Base-by-base conservation (phyloP, 208 protist genomes). In the Crithidia acanthocephali region DNA sequence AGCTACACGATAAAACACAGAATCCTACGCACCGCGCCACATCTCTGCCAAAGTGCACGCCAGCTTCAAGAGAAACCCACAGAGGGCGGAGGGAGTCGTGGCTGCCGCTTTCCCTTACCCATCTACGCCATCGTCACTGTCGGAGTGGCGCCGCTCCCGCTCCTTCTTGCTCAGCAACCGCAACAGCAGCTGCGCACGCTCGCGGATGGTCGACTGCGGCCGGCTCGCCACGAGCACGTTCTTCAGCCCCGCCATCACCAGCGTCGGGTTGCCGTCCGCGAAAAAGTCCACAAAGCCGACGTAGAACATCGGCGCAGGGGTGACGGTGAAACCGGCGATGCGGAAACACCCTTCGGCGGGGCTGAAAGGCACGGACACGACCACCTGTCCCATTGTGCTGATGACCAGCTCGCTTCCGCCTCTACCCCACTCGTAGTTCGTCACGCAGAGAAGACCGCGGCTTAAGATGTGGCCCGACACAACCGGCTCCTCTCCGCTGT, bases 231-330 rank as follows among this genome's bases (percentile, higher is more conserved):
- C 79, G 23, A 94, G 68, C 60, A 96, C 86, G 35, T 84, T 85
- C n/a, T 87, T 72, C 50, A 80, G 70, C 27, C 91, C 81, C 27
- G 88, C 86, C 80, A 93, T 91, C 35, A 96, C 81, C 33, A 96
- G 25, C 18, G 86, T 80, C 28, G 73, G 56, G 30, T 73, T 79
- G 45, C 87, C 87, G 28, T 76, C 84, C 20, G 82, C 78, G 62
- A 90, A 94, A 32, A 91, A 87, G 64, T 96, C 88, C 11, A 90
- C 81, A 72, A 92, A 86, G 10, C 78, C 81, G 8, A 93, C 78
- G 64, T 84, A 92, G 67, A 87, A 85, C 88, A 96, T 92, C 30
- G 87, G 80, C 30, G 82, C 70, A 15, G 88, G 85, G 3, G 83
- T 88, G 40, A 86, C 74, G 30, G 85, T 84, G 56, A 85, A 90